These are phyloP conservation scores for Marasmius fiardii DNA, from an alignment of 1,284 basidiomycete species.

Conservation along the genomic window DNA sequence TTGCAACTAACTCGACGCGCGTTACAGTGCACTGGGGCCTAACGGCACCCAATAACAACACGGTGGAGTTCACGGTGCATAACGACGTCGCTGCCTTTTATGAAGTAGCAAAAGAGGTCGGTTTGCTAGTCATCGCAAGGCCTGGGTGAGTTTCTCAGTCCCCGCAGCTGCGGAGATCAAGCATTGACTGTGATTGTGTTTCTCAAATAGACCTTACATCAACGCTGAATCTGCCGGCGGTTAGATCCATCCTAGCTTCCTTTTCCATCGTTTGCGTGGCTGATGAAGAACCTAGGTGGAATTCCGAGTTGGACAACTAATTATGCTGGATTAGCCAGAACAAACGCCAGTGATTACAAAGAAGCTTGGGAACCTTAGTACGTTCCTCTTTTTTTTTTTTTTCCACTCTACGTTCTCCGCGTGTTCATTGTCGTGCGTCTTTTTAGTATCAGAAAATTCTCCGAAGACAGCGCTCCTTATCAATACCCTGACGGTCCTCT, in stretches of 20 bases:
- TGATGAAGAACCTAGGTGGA: constrained; percentile 28
- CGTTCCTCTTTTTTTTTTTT: constrained; percentile 7
- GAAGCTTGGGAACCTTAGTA: constrained; percentile 44
- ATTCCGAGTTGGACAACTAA: constrained; percentile 48
- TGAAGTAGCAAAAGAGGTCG: constrained; percentile 40
- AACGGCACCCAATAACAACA: constrained; percentile 30
- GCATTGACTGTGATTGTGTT: not conserved
- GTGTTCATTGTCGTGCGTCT: not conserved
- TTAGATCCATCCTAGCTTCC: constrained; percentile 13
- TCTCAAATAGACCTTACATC: constrained; percentile 28
- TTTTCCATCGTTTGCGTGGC: not conserved
- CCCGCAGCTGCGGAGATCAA: not conserved
- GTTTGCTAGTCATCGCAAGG: constrained; percentile 41
- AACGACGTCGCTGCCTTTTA: constrained; percentile 37
- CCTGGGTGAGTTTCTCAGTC: constrained; percentile 30
- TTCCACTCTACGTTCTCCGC: not conserved
- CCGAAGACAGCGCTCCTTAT: not conserved
- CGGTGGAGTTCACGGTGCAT: constrained; percentile 29
- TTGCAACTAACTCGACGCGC: not conserved
- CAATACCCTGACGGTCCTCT: constrained; percentile 43
- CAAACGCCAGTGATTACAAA: constrained; percentile 38
- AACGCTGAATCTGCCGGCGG: constrained; percentile 37
- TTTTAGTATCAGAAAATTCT: not conserved
- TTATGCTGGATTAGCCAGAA: constrained; percentile 37
- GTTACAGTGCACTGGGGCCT: constrained; percentile 41